Conservation (phyloP, 768 basidiomycete species). For the Auriscalpium microsporum region DNA sequence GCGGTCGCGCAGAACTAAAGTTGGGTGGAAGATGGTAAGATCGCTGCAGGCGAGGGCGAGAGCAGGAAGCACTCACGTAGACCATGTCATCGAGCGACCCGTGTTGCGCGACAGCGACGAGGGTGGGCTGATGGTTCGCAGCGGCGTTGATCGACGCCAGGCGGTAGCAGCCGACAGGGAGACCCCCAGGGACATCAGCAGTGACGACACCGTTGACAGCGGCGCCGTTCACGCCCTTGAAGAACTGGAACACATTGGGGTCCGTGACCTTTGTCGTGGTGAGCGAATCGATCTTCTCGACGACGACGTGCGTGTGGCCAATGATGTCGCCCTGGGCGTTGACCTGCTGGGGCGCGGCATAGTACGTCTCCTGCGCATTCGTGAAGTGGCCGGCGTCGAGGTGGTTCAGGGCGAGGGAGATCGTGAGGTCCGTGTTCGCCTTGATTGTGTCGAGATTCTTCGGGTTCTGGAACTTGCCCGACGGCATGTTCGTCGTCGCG, state of each 20-base stretch:
- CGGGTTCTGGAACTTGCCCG: slow-evolving; percentile 35
- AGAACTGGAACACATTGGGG: slow-evolving; percentile 50
- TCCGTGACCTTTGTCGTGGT: slow-evolving; percentile 36
- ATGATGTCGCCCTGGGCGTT: slow-evolving; percentile 33
- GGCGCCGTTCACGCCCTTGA: slow-evolving; percentile 43
- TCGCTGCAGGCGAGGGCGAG: background rate
- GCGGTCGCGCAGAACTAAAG: background rate
- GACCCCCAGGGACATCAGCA: slow-evolving; percentile 43
- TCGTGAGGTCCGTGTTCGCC: slow-evolving; percentile 35
- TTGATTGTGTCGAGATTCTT: slow-evolving; percentile 32
- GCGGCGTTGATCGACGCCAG: slow-evolving; percentile 49
- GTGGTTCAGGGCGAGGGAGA: slow-evolving; percentile 30
- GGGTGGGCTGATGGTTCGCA: slow-evolving; percentile 50
- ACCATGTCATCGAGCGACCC: slow-evolving; percentile 50
- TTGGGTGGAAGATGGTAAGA: background rate
- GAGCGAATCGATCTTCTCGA: slow-evolving; percentile 38
- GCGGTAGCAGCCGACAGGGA: slow-evolving; percentile 52
- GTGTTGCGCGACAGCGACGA: slow-evolving; percentile 54
- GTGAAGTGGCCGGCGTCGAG: slow-evolving; percentile 40
- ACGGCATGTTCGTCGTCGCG: slow-evolving; percentile 35
- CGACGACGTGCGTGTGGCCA: slow-evolving; percentile 52
- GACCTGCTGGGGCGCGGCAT: slow-evolving; percentile 41
- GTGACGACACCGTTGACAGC: slow-evolving; percentile 37
- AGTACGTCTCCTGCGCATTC: slow-evolving; percentile 41
- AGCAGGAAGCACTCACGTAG: slow-evolving; percentile 37